Evolutionary conservation across 2,329 filamentous ascomycete genomes (phyloP).

Genomic region (Lecanosticta acicola): DNA sequence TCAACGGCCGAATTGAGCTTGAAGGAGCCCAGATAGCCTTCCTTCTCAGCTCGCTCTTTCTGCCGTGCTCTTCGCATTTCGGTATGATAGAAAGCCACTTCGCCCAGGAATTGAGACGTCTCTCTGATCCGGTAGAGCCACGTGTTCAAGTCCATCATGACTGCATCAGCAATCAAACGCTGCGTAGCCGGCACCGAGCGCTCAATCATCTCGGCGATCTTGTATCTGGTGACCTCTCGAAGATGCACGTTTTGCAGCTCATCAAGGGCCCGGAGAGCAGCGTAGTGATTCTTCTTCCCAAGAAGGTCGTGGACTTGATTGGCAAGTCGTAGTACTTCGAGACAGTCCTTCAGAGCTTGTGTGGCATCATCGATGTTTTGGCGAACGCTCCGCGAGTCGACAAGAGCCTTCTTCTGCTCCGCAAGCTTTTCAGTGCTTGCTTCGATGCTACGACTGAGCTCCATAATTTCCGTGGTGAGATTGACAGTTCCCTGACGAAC

Average conservation of each 20-base stretch:
- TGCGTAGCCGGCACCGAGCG: slow-evolving; percentile 91
- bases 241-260: slow-evolving; percentile 95
- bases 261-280: slow-evolving; percentile 84
- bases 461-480: slow-evolving; percentile 83
- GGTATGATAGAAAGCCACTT: slow-evolving; percentile 95
- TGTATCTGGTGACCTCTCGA: slow-evolving; percentile 89
- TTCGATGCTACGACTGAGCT: slow-evolving; percentile 91
- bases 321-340: slow-evolving; percentile 85
- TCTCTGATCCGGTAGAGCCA: slow-evolving; percentile 95
- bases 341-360: slow-evolving; percentile 79
- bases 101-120: slow-evolving; percentile 90
- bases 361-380: slow-evolving; percentile 95
- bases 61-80: slow-evolving; percentile 78
- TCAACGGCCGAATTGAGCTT: slow-evolving; percentile 95
- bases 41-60: slow-evolving; percentile 71
- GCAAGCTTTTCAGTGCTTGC: slow-evolving; percentile 89
- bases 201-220: slow-evolving; percentile 91
- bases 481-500: slow-evolving; percentile 86
- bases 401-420: slow-evolving; percentile 87
- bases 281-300: slow-evolving; percentile 90
- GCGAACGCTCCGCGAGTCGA: slow-evolving; percentile 83
- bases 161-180: slow-evolving; percentile 87
- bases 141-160: slow-evolving; percentile 94
- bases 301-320: slow-evolving; percentile 93
- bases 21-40: slow-evolving; percentile 72